phyloP scores from a whole-genome alignment of 257 asterid genomes.

The Nicotiana attenuata region DNA sequence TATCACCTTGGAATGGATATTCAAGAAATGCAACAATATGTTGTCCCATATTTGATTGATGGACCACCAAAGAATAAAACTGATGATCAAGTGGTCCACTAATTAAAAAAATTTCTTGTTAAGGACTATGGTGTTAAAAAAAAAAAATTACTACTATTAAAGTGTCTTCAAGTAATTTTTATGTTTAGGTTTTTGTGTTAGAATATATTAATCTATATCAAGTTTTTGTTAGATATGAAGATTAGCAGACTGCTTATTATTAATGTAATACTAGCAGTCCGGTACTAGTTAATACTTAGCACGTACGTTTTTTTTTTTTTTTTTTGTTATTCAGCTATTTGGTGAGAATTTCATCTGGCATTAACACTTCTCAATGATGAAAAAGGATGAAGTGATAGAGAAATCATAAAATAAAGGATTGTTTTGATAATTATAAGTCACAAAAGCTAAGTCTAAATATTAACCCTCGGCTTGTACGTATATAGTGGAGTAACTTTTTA shows the following conservation, averaged over 20 bases:
- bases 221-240: background rate
- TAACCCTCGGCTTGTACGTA: too few species aligned
- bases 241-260: background rate
- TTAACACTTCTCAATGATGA: background rate
- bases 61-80: background rate
- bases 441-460: too few species aligned
- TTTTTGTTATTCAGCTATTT: background rate
- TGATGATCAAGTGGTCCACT: too few species aligned
- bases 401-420: too few species aligned
- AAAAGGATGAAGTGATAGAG: too few species aligned
- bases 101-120: background rate
- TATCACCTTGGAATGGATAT: conserved; percentile 15
- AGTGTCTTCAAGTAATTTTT: background rate
- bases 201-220: background rate
- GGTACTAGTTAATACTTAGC: background rate
- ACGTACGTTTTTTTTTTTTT: background rate
- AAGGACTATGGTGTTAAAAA: background rate
- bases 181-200: background rate
- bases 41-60: conserved; percentile 21
- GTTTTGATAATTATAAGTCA: too few species aligned
- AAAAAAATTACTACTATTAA: background rate
- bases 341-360: background rate
- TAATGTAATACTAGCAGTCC: background rate
- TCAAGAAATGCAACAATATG: conserved; percentile 14
- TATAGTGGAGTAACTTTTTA: too few species aligned